Evolutionary conservation across 345 rosid species (phyloP).

Genomic region (Arabidopsis arenosa): DNA sequence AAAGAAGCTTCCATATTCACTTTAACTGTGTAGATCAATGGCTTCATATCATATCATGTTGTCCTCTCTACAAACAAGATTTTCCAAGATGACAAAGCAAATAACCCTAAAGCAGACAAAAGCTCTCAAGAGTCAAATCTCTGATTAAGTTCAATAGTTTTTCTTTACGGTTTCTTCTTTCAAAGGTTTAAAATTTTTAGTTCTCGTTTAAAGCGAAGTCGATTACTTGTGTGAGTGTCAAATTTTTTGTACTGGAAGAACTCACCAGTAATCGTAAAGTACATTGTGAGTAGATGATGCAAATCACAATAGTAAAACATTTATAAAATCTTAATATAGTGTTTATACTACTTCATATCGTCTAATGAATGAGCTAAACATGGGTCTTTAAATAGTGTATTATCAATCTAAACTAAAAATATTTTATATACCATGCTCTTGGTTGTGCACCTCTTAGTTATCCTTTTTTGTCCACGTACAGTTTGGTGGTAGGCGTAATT

Average conservation of each 20-base stretch:
- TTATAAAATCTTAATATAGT: constrained; percentile 26
- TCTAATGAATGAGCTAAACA: no score
- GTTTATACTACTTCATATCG: neutral
- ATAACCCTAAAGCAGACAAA: constrained; percentile 16
- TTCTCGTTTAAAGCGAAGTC: constrained; percentile 34
- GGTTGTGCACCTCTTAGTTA: no score
- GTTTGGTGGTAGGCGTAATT: no score
- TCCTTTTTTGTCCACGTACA: no score
- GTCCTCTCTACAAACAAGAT: constrained; percentile 96
- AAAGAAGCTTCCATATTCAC: constrained; percentile 87
- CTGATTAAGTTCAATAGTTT: constrained; percentile 2
- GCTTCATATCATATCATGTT: constrained; percentile 92
- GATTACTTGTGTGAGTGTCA: constrained; percentile 47
- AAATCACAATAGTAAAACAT: constrained; percentile 29
- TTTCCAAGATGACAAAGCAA: constrained; percentile 54
- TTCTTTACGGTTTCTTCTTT: neutral
- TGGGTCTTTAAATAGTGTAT: no score
- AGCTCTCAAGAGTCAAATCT: constrained; percentile 28
- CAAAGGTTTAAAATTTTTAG: neutral
- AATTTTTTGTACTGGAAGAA: constrained; percentile 37
- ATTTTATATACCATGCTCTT: no score
- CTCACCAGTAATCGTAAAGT: constrained; percentile 44
- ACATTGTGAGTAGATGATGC: constrained; percentile 31
- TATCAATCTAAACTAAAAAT: no score
- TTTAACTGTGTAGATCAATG: constrained; percentile 95